Percentiles rank a stretch among this genome's conserved stretches.
These are phyloP conservation scores for Paratrypanosoma confusum DNA, from an alignment of 208 protist genomes.

Conservation along the genomic window DNA sequence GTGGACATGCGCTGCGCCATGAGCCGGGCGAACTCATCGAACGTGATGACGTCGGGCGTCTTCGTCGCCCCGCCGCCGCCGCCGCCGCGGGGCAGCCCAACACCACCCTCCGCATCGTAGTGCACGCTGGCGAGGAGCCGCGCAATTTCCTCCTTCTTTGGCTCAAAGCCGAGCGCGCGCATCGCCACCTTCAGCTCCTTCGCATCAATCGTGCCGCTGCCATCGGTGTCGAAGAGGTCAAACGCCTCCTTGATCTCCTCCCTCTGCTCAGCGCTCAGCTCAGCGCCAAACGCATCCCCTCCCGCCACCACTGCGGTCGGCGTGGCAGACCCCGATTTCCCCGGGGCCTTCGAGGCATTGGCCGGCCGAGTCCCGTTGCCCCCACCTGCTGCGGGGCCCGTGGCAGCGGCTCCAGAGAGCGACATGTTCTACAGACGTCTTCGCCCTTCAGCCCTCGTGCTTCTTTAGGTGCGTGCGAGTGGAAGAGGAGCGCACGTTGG, in stretches of 20 bases:
- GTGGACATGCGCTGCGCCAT: slow-evolving; percentile 84
- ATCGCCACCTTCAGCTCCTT: slow-evolving; percentile 91
- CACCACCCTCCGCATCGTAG: neutral
- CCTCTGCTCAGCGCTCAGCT: slow-evolving; percentile 71
- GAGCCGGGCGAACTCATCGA: slow-evolving; percentile 77
- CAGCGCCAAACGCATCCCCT: slow-evolving; percentile 1
- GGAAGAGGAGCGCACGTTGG: no score
- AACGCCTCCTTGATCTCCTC: slow-evolving; percentile 95
- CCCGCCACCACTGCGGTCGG: neutral
- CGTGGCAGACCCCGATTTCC: neutral
- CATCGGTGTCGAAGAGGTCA: slow-evolving; percentile 95
- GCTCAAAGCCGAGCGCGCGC: slow-evolving; percentile 91
- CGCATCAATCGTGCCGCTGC: slow-evolving; percentile 87
- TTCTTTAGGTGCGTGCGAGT: no score
- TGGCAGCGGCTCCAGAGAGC: no score
- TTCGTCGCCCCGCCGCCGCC: slow-evolving; percentile 9
- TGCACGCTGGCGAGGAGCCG: slow-evolving; percentile 42
- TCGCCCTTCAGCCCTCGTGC: no score
- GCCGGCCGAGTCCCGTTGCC: no score
- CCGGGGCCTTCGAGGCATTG: slow-evolving; percentile 1
- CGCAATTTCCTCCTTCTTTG: slow-evolving; percentile 88
- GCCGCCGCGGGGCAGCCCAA: slow-evolving; percentile 6
- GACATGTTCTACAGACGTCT: no score
- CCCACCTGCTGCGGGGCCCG: no score
- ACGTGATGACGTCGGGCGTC: slow-evolving; percentile 53